phyloP scores from a whole-genome alignment of 169 alveolate genomes.

The Babesia ovata region DNA sequence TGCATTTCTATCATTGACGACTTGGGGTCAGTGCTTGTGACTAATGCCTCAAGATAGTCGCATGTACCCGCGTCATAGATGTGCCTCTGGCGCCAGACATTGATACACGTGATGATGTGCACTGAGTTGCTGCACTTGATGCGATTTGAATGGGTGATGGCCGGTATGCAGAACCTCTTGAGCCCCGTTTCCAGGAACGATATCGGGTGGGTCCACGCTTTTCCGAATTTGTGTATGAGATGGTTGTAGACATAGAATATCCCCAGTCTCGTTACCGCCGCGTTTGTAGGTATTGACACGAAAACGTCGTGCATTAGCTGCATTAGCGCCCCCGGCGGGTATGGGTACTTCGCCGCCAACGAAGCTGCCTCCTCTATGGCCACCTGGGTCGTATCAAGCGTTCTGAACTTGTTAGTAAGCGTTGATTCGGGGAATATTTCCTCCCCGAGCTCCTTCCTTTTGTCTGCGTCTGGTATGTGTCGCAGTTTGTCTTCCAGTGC shows the following conservation, averaged over 20 bases:
- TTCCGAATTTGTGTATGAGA: constrained; percentile 48
- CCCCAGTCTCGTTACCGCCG: constrained; percentile 50
- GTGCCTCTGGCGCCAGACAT: constrained; percentile 61
- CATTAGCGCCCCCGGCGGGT: constrained; percentile 69
- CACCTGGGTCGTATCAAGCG: constrained; percentile 59
- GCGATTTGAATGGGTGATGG: constrained; percentile 46
- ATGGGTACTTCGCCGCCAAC: constrained; percentile 37
- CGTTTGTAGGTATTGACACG: constrained; percentile 52
- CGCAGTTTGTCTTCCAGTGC: constrained; percentile 25
- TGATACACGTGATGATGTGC: constrained; percentile 55
- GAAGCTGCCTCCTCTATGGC: constrained; percentile 48
- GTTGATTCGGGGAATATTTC: constrained; percentile 63
- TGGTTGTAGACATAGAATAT: constrained; percentile 69
- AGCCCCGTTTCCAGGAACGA: constrained; percentile 56
- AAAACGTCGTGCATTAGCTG: constrained; percentile 57
- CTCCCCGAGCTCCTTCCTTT: constrained; percentile 47
- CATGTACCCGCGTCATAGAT: constrained; percentile 44
- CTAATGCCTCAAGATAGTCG: constrained; percentile 38
- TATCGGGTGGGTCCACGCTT: constrained; percentile 26
- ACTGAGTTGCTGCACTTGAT: constrained; percentile 52
- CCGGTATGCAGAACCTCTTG: constrained; percentile 61
- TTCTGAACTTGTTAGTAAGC: constrained; percentile 22
- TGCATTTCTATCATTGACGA: neutral
- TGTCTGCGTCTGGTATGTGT: constrained; percentile 21
- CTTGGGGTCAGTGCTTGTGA: neutral